Percentiles rank a stretch among this genome's conserved stretches.
Conservation (phyloP, 305 asterid species). For the Plantago lanceolata region DNA sequence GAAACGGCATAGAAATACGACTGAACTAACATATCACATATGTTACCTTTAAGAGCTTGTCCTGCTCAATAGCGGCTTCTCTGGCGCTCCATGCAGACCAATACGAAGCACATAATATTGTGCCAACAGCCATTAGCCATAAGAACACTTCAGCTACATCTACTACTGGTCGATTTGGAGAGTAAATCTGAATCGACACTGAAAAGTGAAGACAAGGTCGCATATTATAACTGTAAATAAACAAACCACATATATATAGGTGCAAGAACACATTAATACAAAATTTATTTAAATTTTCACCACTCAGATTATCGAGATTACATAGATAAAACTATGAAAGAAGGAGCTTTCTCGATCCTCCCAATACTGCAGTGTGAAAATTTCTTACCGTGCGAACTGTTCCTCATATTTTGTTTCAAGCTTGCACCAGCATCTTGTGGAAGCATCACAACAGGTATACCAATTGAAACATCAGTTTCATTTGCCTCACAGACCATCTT, state of each 20-base stretch:
- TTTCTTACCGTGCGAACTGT: conserved; percentile 56
- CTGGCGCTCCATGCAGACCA: conserved; percentile 98
- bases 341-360: conserved; percentile 4
- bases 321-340: not conserved
- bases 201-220: conserved; percentile 29
- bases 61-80: conserved; percentile 82
- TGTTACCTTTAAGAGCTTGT: conserved; percentile 72
- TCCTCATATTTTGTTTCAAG: conserved; percentile 45
- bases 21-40: not conserved
- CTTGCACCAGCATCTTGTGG: conserved; percentile 83
- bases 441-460: conserved; percentile 90
- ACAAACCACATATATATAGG: not conserved
- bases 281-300: not conserved
- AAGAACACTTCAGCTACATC: conserved; percentile 96
- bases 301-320: not conserved
- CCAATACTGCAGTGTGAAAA: conserved; percentile 10
- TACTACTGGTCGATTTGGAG: conserved; percentile 82
- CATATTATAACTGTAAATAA: conserved; percentile 16
- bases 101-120: conserved; percentile 81
- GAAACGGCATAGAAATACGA: not conserved
- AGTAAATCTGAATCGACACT: conserved; percentile 88
- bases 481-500: conserved; percentile 96
- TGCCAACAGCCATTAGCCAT: conserved; percentile 97
- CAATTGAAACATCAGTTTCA: conserved; percentile 56
- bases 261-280: not conserved